Percentiles rank a stretch among this genome's conserved stretches.
phyloP scores from a whole-genome alignment of 169 alveolate genomes.

The Plasmodium relictum region DNA sequence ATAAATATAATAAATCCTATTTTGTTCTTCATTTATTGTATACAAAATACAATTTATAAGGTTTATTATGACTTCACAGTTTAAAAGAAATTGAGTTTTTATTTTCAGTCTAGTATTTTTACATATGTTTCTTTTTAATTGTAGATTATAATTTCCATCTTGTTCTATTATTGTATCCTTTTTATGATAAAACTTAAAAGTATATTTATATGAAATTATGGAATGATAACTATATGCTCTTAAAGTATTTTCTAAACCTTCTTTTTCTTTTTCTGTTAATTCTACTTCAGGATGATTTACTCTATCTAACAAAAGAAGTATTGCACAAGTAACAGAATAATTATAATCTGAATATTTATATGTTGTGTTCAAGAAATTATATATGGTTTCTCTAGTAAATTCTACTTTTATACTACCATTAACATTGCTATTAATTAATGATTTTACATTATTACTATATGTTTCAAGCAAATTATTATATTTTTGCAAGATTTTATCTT shows the following conservation, averaged over 20 bases:
- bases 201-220: conserved; percentile 14
- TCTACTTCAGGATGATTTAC: conserved; percentile 26
- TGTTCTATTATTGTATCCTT: neutral
- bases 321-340: conserved; percentile 29
- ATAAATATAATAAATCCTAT: conserved; percentile 32
- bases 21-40: conserved; percentile 32
- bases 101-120: conserved; percentile 32
- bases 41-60: conserved; percentile 35
- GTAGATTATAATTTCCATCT: neutral
- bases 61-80: conserved; percentile 59
- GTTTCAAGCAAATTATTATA: conserved; percentile 27
- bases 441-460: conserved; percentile 13
- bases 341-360: conserved; percentile 37
- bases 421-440: conserved; percentile 1
- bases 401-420: conserved; percentile 12
- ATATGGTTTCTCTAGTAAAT: conserved; percentile 32
- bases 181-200: conserved; percentile 46
- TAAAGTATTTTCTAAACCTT: conserved; percentile 34
- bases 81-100: conserved; percentile 35
- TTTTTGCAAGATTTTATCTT: conserved; percentile 25
- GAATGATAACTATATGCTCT: conserved; percentile 28
- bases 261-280: conserved; percentile 29
- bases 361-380: conserved; percentile 14
- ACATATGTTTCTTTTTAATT: conserved; percentile 29
- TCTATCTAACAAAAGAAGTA: conserved; percentile 46